Conservation (phyloP, 2,329 filamentous ascomycete species). For the Aquanectria penicillioides region DNA sequence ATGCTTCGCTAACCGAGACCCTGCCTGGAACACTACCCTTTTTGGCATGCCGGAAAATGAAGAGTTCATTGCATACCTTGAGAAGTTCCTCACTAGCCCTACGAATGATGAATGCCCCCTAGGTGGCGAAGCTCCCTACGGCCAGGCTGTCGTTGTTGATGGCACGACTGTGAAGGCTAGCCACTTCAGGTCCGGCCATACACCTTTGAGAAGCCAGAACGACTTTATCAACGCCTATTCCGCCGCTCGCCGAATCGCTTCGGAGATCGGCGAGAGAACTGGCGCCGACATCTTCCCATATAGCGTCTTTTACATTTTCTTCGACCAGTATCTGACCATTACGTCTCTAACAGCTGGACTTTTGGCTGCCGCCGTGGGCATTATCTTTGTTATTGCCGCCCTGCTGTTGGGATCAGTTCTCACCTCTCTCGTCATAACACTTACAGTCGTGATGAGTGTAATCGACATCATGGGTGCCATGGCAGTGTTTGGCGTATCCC, state of each 20-base stretch:
- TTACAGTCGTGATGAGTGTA: conserved; percentile 92
- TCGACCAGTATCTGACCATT: conserved; percentile 94
- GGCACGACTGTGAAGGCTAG: conserved; percentile 77
- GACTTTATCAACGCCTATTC: conserved; percentile 95
- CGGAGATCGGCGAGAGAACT: conserved; percentile 76
- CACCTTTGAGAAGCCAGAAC: conserved; percentile 83
- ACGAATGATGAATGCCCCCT: conserved; percentile 88
- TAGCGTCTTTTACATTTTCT: conserved; percentile 98
- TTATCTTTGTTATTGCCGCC: conserved; percentile 85
- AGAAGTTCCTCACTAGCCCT: conserved; percentile 83
- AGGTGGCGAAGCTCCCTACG: conserved; percentile 88
- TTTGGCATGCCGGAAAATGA: conserved; percentile 90
- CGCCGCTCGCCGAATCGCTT: conserved; percentile 86
- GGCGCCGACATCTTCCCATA: conserved; percentile 92
- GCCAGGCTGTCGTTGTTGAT: conserved; percentile 82
- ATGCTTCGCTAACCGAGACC: conserved; percentile 82
- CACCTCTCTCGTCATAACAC: conserved; percentile 83
- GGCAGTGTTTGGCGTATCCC: conserved; percentile 86
- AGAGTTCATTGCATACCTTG: conserved; percentile 89
- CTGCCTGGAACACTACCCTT: conserved; percentile 89
- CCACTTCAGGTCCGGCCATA: conserved; percentile 93
- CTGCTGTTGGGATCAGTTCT: conserved; percentile 83
- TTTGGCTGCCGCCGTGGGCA: conserved; percentile 82
- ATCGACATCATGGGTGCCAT: conserved; percentile 95
- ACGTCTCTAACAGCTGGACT: conserved; percentile 81